These are phyloP conservation scores for Saururus chinensis DNA, from an alignment of 164 flowering plant species.

Conservation along the genomic window DNA sequence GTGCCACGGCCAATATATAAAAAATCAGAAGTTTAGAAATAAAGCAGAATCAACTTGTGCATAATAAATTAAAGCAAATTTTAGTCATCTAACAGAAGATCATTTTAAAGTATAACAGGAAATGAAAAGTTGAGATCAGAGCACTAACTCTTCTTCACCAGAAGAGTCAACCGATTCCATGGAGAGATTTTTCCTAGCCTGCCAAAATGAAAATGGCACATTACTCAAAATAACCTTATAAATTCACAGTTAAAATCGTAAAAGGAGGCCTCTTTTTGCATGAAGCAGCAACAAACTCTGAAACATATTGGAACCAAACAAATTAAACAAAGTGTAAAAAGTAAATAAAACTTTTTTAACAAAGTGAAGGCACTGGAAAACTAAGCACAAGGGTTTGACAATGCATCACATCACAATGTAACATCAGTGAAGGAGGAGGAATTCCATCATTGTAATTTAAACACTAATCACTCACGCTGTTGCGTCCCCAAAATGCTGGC, in stretches of 20 bases:
- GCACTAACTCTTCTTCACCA: slow-evolving; percentile 95
- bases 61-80: neutral
- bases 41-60: neutral
- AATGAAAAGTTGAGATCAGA: neutral
- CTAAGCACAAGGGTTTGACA: no score
- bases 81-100: neutral
- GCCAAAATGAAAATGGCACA: slow-evolving; percentile 9
- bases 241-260: neutral
- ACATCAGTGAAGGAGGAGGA: no score
- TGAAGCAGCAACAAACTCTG: no score
- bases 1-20: no score
- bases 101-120: no score
- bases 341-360: no score
- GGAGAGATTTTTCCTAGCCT: slow-evolving; percentile 75
- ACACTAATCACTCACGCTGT: slow-evolving; percentile 43
- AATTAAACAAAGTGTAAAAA: no score
- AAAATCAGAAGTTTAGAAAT: no score
- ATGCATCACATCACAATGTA: no score
- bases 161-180: slow-evolving; percentile 87
- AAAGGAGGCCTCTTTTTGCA: neutral
- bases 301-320: no score
- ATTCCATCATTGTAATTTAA: neutral
- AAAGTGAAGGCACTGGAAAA: no score
- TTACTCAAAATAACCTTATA: neutral
- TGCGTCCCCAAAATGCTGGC: slow-evolving; percentile 81